Evolutionary conservation across 2,329 filamentous ascomycete genomes (phyloP).

Genomic region (Berkeleyomyces basicola): DNA sequence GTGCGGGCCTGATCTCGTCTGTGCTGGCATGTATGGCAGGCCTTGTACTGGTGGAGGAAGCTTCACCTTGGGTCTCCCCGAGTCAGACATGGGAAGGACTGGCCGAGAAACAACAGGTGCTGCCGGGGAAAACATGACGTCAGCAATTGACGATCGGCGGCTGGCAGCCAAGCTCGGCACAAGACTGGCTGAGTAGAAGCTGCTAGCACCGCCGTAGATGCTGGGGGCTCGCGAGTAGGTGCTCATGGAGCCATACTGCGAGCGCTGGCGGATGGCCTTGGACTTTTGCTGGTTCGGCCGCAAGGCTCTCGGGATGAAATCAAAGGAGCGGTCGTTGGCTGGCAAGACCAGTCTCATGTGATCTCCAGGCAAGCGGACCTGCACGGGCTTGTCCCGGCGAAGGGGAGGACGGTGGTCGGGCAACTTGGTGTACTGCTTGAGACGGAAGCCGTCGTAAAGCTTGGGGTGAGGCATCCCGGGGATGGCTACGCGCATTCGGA

Average conservation of each 20-base stretch:
- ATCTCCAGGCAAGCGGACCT: constrained; percentile 72
- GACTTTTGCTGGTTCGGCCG: constrained; percentile 78
- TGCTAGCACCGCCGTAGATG: constrained; percentile 54
- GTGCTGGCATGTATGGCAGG: background rate
- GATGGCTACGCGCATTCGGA: constrained; percentile 67
- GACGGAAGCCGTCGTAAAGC: constrained; percentile 56
- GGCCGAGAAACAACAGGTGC: constrained; percentile 60
- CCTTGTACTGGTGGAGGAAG: constrained; percentile 45
- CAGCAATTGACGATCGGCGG: constrained; percentile 62
- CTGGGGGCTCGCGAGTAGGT: constrained; percentile 67
- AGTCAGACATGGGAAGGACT: constrained; percentile 39
- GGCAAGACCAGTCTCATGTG: constrained; percentile 82
- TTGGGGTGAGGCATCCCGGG: constrained; percentile 57
- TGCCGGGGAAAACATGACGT: constrained; percentile 58
- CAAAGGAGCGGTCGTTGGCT: constrained; percentile 78
- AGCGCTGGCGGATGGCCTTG: constrained; percentile 48
- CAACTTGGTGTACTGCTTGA: constrained; percentile 84
- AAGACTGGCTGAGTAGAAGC: constrained; percentile 70
- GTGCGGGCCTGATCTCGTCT: background rate
- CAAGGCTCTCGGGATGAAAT: constrained; percentile 89
- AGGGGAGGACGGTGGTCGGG: constrained; percentile 89
- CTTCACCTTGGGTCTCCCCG: constrained; percentile 58
- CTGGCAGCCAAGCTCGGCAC: constrained; percentile 78
- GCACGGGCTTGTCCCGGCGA: constrained; percentile 87
- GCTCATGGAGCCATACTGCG: constrained; percentile 50